These are phyloP conservation scores for Microbotryum silenes-acaulis DNA, from an alignment of 1,284 basidiomycete species.

Conservation along the genomic window DNA sequence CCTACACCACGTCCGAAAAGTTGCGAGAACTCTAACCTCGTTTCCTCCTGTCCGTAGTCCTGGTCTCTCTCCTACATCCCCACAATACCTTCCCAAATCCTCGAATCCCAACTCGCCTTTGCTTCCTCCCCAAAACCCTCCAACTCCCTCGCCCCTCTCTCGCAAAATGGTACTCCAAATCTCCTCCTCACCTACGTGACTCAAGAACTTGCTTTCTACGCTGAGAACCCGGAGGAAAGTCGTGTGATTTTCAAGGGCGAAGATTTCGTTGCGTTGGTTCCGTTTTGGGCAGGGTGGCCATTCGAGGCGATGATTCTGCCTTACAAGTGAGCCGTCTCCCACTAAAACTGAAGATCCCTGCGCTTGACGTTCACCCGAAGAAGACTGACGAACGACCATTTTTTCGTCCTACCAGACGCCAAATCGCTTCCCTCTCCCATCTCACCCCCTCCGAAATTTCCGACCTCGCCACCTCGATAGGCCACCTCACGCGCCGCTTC, in stretches of 20 bases:
- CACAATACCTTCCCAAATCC: constrained; percentile 35
- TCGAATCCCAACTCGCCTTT: constrained; percentile 52
- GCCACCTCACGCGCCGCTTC: constrained; percentile 62
- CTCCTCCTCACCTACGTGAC: constrained; percentile 78
- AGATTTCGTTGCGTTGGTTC: constrained; percentile 79
- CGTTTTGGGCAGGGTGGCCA: constrained; percentile 96
- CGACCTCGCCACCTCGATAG: constrained; percentile 60
- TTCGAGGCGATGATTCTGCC: constrained; percentile 79
- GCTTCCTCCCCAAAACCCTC: constrained; percentile 25
- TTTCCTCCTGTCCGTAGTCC: constrained; percentile 12
- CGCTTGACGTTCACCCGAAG: neutral
- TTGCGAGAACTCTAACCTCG: neutral
- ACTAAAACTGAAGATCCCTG: too few species aligned
- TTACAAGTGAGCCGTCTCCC: constrained; percentile 43
- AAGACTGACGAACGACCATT: neutral
- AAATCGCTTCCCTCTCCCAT: constrained; percentile 61
- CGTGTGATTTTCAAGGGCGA: constrained; percentile 63
- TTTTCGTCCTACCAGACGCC: constrained; percentile 43
- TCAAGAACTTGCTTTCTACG: constrained; percentile 54
- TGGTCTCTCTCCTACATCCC: constrained; percentile 59
- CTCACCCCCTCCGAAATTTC: constrained; percentile 56
- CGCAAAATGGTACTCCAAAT: constrained; percentile 52
- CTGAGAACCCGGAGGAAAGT: constrained; percentile 28
- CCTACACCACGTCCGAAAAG: too few species aligned
- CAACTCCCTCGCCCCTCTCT: constrained; percentile 24